Evolutionary conservation across 2,329 filamentous ascomycete species (phyloP).

Genomic region (Penicillium decumbens): DNA sequence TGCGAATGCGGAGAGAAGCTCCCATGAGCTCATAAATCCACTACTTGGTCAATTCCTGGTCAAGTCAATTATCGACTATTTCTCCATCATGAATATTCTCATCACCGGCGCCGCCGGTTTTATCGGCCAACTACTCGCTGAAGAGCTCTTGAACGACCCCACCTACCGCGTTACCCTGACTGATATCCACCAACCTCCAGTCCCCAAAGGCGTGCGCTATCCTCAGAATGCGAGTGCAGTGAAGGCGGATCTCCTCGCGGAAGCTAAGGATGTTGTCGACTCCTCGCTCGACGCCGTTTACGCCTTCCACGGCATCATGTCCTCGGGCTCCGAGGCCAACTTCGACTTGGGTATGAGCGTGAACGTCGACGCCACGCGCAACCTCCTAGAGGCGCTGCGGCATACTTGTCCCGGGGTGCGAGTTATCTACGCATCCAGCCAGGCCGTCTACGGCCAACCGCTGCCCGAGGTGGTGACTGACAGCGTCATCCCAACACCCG

Average conservation of each 20-base stretch:
- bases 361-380: conserved; percentile 58
- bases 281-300: conserved; percentile 52
- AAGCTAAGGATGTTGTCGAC: conserved; percentile 36
- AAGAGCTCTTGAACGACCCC: conserved; percentile 50
- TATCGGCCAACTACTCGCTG: conserved; percentile 58
- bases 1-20: conserved; percentile 34
- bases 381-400: conserved; percentile 52
- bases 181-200: conserved; percentile 52
- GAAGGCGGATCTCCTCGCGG: conserved; percentile 51
- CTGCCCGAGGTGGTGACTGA: conserved; percentile 52
- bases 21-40: conserved; percentile 11
- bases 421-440: conserved; percentile 59
- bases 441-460: conserved; percentile 59
- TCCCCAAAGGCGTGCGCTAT: conserved; percentile 48
- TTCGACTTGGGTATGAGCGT: conserved; percentile 57
- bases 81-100: conserved; percentile 48
- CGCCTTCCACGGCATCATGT: conserved; percentile 66
- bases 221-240: conserved; percentile 50
- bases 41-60: background rate
- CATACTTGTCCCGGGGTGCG: conserved; percentile 50
- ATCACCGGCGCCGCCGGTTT: conserved; percentile 63
- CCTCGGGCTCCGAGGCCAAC: conserved; percentile 58
- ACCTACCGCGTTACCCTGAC: conserved; percentile 51
- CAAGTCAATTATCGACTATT: background rate
- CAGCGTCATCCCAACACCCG: conserved; percentile 53